Conservation (phyloP, 768 basidiomycete genomes). For the Gloeophyllum trabeum region DNA sequence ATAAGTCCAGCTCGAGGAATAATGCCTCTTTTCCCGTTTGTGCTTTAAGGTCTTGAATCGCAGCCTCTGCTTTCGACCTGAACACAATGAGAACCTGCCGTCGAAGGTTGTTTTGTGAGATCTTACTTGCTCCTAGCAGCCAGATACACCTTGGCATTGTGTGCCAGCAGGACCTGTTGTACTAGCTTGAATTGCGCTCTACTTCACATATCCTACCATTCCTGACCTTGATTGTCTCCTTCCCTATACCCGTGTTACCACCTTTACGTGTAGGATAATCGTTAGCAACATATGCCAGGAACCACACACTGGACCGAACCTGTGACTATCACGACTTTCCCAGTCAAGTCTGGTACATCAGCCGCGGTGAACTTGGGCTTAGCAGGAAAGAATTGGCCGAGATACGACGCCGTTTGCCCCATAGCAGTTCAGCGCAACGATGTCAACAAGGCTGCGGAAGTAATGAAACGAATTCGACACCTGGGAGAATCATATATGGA, state of each 20-base stretch:
- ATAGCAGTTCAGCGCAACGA: too few relatives aligned
- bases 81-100: too few relatives aligned
- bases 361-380: conserved; percentile 7
- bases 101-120: too few relatives aligned
- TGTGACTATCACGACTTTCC: conserved; percentile 11
- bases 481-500: too few relatives aligned
- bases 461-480: too few relatives aligned
- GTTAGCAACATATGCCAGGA: background rate
- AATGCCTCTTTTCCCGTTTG: conserved; percentile 17
- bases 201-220: too few relatives aligned
- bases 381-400: conserved; percentile 9
- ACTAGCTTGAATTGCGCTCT: too few relatives aligned
- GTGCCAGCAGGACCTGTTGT: conserved; percentile 11
- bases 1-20: conserved; percentile 17
- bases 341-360: conserved; percentile 11
- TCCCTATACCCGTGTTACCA: conserved; percentile 15
- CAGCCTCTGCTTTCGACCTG: conserved; percentile 15
- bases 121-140: conserved; percentile 14
- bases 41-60: conserved; percentile 13
- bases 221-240: conserved; percentile 7
- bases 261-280: conserved; percentile 26
- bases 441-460: too few relatives aligned
- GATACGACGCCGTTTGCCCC: background rate
- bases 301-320: conserved; percentile 1
- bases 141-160: conserved; percentile 22